Evolutionary conservation across 495 filamentous ascomycete genomes (phyloP).

Genomic region (Penicillium lividum): DNA sequence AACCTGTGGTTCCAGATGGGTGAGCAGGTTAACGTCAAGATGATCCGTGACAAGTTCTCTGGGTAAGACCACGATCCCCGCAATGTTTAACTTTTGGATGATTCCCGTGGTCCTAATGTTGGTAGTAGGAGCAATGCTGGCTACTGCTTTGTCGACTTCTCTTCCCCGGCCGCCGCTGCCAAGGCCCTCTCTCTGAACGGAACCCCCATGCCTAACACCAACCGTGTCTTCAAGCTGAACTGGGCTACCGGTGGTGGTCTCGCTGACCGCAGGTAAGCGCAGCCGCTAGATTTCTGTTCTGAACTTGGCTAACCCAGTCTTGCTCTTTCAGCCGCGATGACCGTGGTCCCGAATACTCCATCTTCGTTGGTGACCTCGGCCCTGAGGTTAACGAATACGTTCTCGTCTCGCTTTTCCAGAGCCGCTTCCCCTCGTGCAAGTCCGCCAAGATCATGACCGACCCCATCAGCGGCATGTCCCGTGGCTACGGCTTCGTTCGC

Average conservation of each 20-base stretch:
- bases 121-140: constrained; percentile 83
- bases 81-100: constrained; percentile 12
- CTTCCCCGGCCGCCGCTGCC: constrained; percentile 76
- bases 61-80: constrained; percentile 63
- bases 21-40: constrained; percentile 97
- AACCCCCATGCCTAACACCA: constrained; percentile 87
- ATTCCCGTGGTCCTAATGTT: constrained; percentile 44
- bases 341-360: constrained; percentile 91
- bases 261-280: constrained; percentile 79
- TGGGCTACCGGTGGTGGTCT: constrained; percentile 98
- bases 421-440: constrained; percentile 94
- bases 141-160: constrained; percentile 98
- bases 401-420: constrained; percentile 94
- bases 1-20: constrained; percentile 88
- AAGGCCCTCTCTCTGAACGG: constrained; percentile 92
- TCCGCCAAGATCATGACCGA: constrained; percentile 99
- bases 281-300: too few relatives aligned
- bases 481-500: constrained; percentile 96
- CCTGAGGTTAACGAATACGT: constrained; percentile 99
- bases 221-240: constrained; percentile 96
- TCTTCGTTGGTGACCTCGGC: constrained; percentile 97
- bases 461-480: constrained; percentile 94
- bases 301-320: neutral
- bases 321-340: constrained; percentile 70
- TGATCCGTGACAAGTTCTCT: constrained; percentile 99